Percentiles rank a stretch among this genome's conserved stretches.
These are phyloP conservation scores for Coniferiporia weirii DNA, from an alignment of 1,284 basidiomycete genomes.

Conservation along the genomic window DNA sequence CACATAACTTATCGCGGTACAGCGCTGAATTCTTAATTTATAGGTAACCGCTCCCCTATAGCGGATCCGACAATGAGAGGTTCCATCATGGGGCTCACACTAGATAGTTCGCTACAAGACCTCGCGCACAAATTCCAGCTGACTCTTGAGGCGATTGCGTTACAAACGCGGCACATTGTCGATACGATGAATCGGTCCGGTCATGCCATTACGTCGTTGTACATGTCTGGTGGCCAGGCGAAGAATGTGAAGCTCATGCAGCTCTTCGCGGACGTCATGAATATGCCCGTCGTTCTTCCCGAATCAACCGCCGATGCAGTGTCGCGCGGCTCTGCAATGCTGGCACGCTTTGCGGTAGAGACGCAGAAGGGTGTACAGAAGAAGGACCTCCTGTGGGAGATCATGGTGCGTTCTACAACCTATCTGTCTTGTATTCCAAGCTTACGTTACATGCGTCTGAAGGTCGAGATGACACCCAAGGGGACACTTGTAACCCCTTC, in stretches of 20 bases:
- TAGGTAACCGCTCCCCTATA: conserved; percentile 90
- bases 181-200: conserved; percentile 87
- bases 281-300: conserved; percentile 82
- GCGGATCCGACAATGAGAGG: conserved; percentile 93
- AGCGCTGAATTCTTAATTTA: neutral
- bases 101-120: conserved; percentile 76
- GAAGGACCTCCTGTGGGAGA: conserved; percentile 75
- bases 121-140: conserved; percentile 89
- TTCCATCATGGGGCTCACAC: conserved; percentile 81
- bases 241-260: conserved; percentile 82
- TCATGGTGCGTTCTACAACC: conserved; percentile 70
- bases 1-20: conserved; percentile 8
- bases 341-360: conserved; percentile 84
- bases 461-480: conserved; percentile 89
- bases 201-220: conserved; percentile 82
- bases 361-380: conserved; percentile 34
- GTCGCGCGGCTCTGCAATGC: conserved; percentile 89
- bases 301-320: conserved; percentile 77
- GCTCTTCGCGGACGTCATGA: conserved; percentile 83
- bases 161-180: conserved; percentile 94
- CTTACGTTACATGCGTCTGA: neutral
- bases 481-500: conserved; percentile 74
- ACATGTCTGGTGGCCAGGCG: conserved; percentile 91
- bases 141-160: conserved; percentile 89
- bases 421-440: neutral